Evolutionary conservation across 1,284 basidiomycete species (phyloP), one percentile per base, ranked within the genome.

Genomic region (Volvariella surrecta): DNA sequence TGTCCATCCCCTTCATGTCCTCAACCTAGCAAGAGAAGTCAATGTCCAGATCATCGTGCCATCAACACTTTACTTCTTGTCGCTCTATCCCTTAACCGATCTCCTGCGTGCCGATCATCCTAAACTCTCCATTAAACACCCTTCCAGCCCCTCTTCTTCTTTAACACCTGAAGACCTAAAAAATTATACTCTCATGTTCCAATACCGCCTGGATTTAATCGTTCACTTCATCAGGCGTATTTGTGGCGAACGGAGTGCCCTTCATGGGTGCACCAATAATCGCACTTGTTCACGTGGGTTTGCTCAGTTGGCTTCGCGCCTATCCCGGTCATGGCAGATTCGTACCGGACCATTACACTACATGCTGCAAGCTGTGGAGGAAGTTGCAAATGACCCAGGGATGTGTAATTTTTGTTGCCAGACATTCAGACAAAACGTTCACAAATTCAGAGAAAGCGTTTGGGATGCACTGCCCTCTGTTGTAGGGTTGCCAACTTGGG

Each of bases 151-250:
- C 1, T 68, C 71, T 2, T 69, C 68, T 4, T 49, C 60, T 22
- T 57, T 79, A 13, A 60, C 62, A 4, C 43, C 62, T 7, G 48
- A 58, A 22, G 75, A 77, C 52, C 48, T 76, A 16, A 55, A 61
- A 47, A 58, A 66, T 35, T 80, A 78, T 53, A 73, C 73, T 1
- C 63, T 76, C 32, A 74, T 80, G 70, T 77, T 68, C 55, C 76
- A 80, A 55, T 62, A 71, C 46, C 71, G 77, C 18, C 54, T 78
- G 35, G 64, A 73, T 37, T 44, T 67, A 21, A 64, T 74, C 42
- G 58, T 74, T n/a, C 61, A 71, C 34, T 80, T 79, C 50, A 60
- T 72, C 17, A 71, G 72, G 31, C 52, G 58, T 24, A 61, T 66
- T 28, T 72, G 68, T 46, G 61, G 61, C n/a, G 59, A 63, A 30